Base-by-base conservation (phyloP, 352 stramenopile genomes). In the Hyaloperonospora brassicae region DNA sequence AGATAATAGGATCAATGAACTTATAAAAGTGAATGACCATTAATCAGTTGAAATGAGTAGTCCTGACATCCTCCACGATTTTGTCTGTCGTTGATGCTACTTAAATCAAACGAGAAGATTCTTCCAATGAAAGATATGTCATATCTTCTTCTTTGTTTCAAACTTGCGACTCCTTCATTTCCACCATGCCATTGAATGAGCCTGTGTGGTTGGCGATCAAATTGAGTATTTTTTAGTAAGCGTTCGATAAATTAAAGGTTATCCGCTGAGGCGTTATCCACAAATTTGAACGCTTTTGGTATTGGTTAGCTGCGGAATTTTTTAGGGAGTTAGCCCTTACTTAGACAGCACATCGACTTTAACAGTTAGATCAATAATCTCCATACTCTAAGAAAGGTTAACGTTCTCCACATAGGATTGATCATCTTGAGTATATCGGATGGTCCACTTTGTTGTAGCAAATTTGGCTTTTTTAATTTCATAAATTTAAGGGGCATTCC, bases 131-230 rank as follows among this genome's bases (percentile, higher is more conserved):
- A 7, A 31, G 27, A 31, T 7, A 31, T 31, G 27, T 31, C 27
- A 7, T 8, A 31, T 31, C 3, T 31, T 31, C 27, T 31, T 31
- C 27, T 31, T 7, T 31, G 3, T 31, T 31, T 7, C 27, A 3
- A 31, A 7, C 27, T 31, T 31, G 27, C 27, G 27, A 8, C 27
- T 31, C 7, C 27, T 31, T 31, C 27, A 31, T 3, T 31, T 31
- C 7, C 3, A 31, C 27, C 27, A 31, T 31, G 3, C 27, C 27
- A 31, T 31, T 31, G 27, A 31, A 31, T 7, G 7, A 31, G 27
- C 27, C 27, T 8, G 27, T 31, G 3, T 31, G 7, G 27, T 31
- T 31, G 27, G 52, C 49, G 79, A 56, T 42, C 3, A 42, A 42
- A 42, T 42, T 42, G 36, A 21, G 4, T 42, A n/a, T 42, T 42